phyloP scores from a whole-genome alignment of 352 stramenopile genomes.

The Pythium guiyangense region DNA sequence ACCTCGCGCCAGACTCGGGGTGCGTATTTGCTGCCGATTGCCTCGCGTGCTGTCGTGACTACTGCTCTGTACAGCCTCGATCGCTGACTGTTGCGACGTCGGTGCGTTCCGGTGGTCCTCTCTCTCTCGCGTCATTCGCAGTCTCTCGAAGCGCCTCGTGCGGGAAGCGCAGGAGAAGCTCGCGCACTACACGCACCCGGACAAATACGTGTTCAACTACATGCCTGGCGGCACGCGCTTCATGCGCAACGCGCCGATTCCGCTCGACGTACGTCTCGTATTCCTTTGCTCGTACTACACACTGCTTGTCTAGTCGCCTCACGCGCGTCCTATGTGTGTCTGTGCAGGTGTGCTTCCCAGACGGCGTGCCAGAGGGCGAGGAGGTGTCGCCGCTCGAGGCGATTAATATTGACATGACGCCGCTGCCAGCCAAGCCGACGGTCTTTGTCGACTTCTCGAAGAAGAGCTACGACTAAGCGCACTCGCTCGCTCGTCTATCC shows the following conservation, averaged over 20 bases:
- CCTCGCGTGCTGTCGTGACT: not conserved
- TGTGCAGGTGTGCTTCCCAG: slow-evolving; percentile 79
- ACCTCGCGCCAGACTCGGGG: slow-evolving; percentile 53
- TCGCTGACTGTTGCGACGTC: not conserved
- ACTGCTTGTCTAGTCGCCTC: too few species aligned
- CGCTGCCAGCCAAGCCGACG: slow-evolving; percentile 61
- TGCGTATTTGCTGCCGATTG: slow-evolving; percentile 14
- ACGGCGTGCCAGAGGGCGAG: slow-evolving; percentile 82
- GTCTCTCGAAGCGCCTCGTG: slow-evolving; percentile 76
- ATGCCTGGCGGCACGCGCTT: slow-evolving; percentile 98
- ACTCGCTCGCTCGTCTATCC: not conserved
- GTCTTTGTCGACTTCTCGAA: slow-evolving; percentile 86
- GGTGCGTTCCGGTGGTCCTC: slow-evolving; percentile 29
- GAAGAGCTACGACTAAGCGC: slow-evolving; percentile 80
- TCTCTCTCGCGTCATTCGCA: slow-evolving; percentile 17
- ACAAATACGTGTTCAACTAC: slow-evolving; percentile 96
- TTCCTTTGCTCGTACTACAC: too few species aligned
- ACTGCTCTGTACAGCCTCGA: not conserved
- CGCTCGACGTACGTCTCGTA: slow-evolving; percentile 76
- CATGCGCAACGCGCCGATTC: slow-evolving; percentile 98
- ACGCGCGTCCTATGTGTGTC: not conserved
- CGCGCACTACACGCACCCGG: slow-evolving; percentile 93
- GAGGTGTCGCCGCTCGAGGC: slow-evolving; percentile 79
- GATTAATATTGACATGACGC: slow-evolving; percentile 88
- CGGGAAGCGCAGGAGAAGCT: slow-evolving; percentile 92